Percentiles rank a stretch among this genome's conserved stretches.
Evolutionary conservation across 371 early-diverging fungal species (phyloP).

Genomic region (Parasitella parasitica): DNA sequence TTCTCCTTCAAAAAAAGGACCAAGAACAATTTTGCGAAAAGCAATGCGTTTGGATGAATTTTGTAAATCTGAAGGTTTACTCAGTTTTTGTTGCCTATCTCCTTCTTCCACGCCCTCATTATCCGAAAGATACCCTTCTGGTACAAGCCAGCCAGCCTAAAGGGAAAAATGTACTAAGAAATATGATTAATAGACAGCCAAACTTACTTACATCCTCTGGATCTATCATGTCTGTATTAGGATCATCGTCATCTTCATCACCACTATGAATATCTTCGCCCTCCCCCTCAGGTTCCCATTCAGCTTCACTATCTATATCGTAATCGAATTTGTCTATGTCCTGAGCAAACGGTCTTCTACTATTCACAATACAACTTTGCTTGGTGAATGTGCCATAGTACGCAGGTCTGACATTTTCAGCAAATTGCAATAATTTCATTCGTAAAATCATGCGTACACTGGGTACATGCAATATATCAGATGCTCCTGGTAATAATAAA

Average conservation of each 20-base stretch:
- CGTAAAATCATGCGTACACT: slow-evolving; percentile 40
- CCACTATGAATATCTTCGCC: slow-evolving; percentile 86
- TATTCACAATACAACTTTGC: slow-evolving; percentile 50
- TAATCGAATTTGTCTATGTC: slow-evolving; percentile 74
- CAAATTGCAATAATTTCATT: slow-evolving; percentile 75
- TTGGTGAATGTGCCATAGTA: slow-evolving; percentile 87
- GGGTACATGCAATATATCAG: slow-evolving; percentile 20
- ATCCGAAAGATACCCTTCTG: slow-evolving; percentile 80
- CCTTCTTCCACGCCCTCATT: slow-evolving; percentile 69
- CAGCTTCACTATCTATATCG: slow-evolving; percentile 84
- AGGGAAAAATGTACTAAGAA: background rate
- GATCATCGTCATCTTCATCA: slow-evolving; percentile 70
- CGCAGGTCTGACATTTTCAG: slow-evolving; percentile 73
- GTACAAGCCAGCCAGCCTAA: slow-evolving; percentile 69
- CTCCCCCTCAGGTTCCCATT: slow-evolving; percentile 91
- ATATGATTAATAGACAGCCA: background rate
- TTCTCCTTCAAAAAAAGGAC: slow-evolving; percentile 52
- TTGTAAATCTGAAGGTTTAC: background rate
- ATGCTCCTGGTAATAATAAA: slow-evolving; percentile 18
- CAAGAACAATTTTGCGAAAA: slow-evolving; percentile 49
- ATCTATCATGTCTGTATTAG: slow-evolving; percentile 41
- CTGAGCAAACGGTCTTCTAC: slow-evolving; percentile 61
- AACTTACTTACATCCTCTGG: slow-evolving; percentile 40
- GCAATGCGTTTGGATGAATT: slow-evolving; percentile 8
- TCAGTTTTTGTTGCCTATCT: slow-evolving; percentile 28